Conservation (phyloP, 805 yeast genomes). For the Lipomyces starkeyi region DNA sequence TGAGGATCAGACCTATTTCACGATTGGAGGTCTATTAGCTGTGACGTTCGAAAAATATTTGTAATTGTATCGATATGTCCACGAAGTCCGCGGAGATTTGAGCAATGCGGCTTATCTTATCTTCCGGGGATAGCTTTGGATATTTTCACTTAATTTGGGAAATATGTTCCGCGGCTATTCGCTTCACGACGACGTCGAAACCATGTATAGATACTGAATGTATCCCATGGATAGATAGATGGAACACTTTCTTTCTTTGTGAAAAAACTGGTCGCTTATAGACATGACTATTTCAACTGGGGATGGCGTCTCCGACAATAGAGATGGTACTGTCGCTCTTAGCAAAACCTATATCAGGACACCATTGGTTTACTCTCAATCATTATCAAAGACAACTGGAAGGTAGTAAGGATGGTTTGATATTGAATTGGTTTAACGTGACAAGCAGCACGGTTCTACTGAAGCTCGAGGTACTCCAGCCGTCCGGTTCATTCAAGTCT, state of each 20-base stretch:
- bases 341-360: conserved; percentile 46
- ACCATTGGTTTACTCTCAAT: conserved; percentile 74
- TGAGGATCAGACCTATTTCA: no score
- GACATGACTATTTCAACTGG: not conserved
- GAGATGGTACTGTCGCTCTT: not conserved
- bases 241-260: not conserved
- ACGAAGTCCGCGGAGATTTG: no score
- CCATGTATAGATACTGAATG: not conserved
- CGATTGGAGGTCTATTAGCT: no score
- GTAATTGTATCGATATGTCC: no score
- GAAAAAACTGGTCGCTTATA: not conserved
- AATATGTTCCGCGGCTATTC: not conserved
- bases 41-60: no score
- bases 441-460: conserved; percentile 59
- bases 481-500: conserved; percentile 90
- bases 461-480: conserved; percentile 85
- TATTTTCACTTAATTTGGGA: no score
- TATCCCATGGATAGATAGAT: not conserved
- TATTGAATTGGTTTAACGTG: not conserved
- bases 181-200: no score
- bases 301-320: not conserved
- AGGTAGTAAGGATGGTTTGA: conserved; percentile 45
- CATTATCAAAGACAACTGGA: conserved; percentile 71
- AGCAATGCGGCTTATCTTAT: no score
- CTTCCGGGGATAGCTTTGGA: no score